A percentile compares a stretch with the other conserved stretches of the same genome.
Evolutionary conservation across 441 rosid genomes (phyloP).

Genomic region (Erysimum cheiri): DNA sequence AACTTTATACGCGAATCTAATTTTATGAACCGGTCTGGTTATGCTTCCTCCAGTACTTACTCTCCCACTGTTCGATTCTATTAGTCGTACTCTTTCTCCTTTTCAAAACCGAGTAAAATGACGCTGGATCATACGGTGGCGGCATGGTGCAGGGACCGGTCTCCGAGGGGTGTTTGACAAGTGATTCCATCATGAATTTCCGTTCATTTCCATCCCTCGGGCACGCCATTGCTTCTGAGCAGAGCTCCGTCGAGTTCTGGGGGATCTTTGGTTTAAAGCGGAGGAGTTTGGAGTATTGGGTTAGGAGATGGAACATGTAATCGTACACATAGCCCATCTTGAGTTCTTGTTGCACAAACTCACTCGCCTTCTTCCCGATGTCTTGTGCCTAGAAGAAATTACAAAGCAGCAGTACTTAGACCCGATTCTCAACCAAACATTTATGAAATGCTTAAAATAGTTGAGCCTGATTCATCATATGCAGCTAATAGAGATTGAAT

Average conservation of each 20-base stretch:
- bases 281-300: slow-evolving; percentile 76
- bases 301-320: slow-evolving; percentile 86
- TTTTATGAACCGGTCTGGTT: slow-evolving; percentile 36
- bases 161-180: slow-evolving; percentile 63
- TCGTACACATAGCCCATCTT: slow-evolving; percentile 80
- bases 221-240: slow-evolving; percentile 78
- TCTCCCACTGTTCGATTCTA: slow-evolving; percentile 67
- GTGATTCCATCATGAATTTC: slow-evolving; percentile 73
- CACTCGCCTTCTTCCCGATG: slow-evolving; percentile 74
- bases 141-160: slow-evolving; percentile 67
- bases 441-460: neutral
- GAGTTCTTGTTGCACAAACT: slow-evolving; percentile 63
- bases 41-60: slow-evolving; percentile 54
- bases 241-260: slow-evolving; percentile 52
- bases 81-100: slow-evolving; percentile 48
- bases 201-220: slow-evolving; percentile 49
- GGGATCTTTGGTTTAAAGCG: slow-evolving; percentile 68
- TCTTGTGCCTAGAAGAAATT: slow-evolving; percentile 37
- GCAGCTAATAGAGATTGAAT: neutral
- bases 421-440: slow-evolving; percentile 2
- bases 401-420: neutral
- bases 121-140: slow-evolving; percentile 69
- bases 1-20: slow-evolving; percentile 25
- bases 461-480: neutral
- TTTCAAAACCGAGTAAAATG: slow-evolving; percentile 47